Evolutionary conservation across 495 filamentous ascomycete species (phyloP).

Genomic region (Pseudomonodictys pantanalensis): DNA sequence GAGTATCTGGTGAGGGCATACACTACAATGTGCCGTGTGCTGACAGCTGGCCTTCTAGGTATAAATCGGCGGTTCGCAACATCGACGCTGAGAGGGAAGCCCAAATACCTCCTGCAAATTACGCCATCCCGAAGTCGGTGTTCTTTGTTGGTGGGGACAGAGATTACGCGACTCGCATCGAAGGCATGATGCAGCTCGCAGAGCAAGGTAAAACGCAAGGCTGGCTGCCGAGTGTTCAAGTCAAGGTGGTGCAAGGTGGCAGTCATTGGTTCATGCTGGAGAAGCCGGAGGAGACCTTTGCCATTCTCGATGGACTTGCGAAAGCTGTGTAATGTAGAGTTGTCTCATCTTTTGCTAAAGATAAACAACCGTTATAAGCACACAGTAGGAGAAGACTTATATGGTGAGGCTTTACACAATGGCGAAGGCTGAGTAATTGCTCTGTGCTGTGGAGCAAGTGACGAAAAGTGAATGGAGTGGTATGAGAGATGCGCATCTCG

Average conservation of each 20-base stretch:
- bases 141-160: background rate
- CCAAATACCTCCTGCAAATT: background rate
- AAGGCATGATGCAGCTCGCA: background rate
- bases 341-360: too few species aligned
- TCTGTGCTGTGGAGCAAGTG: too few species aligned
- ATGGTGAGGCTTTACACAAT: too few species aligned
- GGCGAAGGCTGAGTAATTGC: too few species aligned
- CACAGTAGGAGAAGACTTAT: too few species aligned
- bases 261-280: slow-evolving; percentile 2
- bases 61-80: slow-evolving; percentile 6
- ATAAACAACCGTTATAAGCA: too few species aligned
- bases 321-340: too few species aligned
- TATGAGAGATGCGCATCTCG: too few species aligned
- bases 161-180: background rate
- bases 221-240: background rate
- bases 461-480: too few species aligned
- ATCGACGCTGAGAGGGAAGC: background rate
- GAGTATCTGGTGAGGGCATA: background rate
- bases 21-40: background rate
- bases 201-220: background rate
- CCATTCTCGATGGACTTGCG: background rate
- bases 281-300: background rate
- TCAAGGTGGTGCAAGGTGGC: background rate
- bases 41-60: too few species aligned
- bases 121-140: background rate